Evolutionary conservation across 1,284 basidiomycete genomes (phyloP).

Genomic region (Grifola frondosa): DNA sequence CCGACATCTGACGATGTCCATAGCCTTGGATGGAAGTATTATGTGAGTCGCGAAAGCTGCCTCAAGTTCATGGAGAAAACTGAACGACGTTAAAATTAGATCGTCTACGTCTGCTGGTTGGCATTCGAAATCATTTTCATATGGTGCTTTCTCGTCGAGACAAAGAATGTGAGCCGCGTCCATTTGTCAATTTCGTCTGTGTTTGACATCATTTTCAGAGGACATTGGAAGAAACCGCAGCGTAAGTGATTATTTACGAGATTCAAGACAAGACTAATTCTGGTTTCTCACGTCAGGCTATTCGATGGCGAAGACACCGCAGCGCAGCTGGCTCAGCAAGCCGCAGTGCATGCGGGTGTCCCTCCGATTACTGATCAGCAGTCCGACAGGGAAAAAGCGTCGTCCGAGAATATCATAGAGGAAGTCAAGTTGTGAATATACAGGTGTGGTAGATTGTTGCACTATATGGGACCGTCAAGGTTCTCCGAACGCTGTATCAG

Average conservation of each 20-base stretch:
- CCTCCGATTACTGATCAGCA: constrained; percentile 14
- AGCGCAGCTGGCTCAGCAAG: constrained; percentile 23
- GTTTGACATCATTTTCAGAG: constrained; percentile 15
- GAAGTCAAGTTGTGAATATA: constrained; percentile 16
- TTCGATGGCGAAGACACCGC: constrained; percentile 32
- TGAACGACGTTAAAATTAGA: too few species aligned
- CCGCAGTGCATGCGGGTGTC: constrained; percentile 22
- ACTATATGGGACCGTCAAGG: neutral
- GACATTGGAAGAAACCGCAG: constrained; percentile 34
- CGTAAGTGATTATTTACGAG: too few species aligned
- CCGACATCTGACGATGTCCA: neutral
- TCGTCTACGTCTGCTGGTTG: constrained; percentile 34
- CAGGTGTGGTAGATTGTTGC: neutral
- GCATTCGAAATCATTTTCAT: constrained; percentile 56
- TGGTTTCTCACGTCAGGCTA: constrained; percentile 15
- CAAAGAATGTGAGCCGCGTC: constrained; percentile 31
- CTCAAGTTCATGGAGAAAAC: too few species aligned
- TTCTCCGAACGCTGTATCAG: too few species aligned
- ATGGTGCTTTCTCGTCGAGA: constrained; percentile 51
- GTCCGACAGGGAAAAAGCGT: constrained; percentile 26
- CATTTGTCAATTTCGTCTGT: neutral
- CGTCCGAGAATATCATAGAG: constrained; percentile 22
- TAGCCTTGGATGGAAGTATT: constrained; percentile 37
- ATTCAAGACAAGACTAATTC: neutral
- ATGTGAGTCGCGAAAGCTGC: constrained; percentile 24